Evolutionary conservation across 495 filamentous ascomycete species (phyloP).

Genomic region (Talaromyces borbonicus): DNA sequence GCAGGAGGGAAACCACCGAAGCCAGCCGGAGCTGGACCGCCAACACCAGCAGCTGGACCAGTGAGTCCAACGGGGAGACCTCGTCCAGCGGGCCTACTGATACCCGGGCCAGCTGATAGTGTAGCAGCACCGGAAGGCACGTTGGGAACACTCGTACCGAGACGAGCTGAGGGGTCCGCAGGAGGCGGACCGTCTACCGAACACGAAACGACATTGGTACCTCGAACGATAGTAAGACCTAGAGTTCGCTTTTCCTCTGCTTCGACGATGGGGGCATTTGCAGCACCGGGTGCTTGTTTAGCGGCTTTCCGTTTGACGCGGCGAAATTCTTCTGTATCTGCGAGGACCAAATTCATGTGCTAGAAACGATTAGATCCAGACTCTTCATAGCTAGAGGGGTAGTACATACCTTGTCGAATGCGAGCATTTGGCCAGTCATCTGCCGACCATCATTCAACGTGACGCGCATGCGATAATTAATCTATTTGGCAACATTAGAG

Average conservation of each 20-base stretch:
- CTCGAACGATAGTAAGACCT: slow-evolving; percentile 89
- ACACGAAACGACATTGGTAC: slow-evolving; percentile 83
- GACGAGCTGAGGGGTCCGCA: slow-evolving; percentile 80
- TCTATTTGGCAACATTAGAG: slow-evolving; percentile 46
- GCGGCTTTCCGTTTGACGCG: slow-evolving; percentile 80
- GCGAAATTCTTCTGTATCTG: slow-evolving; percentile 98
- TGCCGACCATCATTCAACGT: slow-evolving; percentile 93
- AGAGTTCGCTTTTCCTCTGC: slow-evolving; percentile 94
- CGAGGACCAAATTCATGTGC: slow-evolving; percentile 99
- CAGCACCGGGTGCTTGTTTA: slow-evolving; percentile 55
- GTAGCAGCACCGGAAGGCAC: slow-evolving; percentile 53
- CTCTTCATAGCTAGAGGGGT: not conserved
- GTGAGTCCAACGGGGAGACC: slow-evolving; percentile 80
- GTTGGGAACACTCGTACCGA: slow-evolving; percentile 66
- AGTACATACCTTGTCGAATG: slow-evolving; percentile 85
- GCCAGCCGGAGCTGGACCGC: slow-evolving; percentile 60
- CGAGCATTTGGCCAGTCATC: slow-evolving; percentile 94
- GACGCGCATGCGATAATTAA: slow-evolving; percentile 98
- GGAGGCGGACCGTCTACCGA: slow-evolving; percentile 97
- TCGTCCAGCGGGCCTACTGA: slow-evolving; percentile 84
- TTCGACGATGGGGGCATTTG: slow-evolving; percentile 56
- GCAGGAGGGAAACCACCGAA: slow-evolving; percentile 48
- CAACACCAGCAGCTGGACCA: slow-evolving; percentile 85
- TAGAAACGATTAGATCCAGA: slow-evolving; percentile 28
- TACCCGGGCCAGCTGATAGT: slow-evolving; percentile 75